Evolutionary conservation across 225 moss, liverwort and hornwort genomes (phyloP).

Genomic region (Lunularia cruciata): DNA sequence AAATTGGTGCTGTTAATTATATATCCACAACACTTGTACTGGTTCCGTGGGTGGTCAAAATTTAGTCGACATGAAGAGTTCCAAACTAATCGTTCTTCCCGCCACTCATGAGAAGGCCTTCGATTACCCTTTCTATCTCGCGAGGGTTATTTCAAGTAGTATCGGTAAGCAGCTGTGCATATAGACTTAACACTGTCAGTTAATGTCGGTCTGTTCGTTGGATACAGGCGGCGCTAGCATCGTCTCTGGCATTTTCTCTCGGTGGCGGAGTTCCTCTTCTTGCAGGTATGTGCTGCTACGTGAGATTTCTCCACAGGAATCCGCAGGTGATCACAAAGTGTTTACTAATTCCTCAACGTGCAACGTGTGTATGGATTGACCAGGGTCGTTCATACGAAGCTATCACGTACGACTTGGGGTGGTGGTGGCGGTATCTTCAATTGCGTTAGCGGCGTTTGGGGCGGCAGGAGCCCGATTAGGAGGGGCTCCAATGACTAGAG

Average conservation of each 20-base stretch:
- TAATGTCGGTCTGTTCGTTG: background rate
- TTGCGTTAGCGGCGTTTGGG: conserved; percentile 72
- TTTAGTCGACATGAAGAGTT: too few species aligned
- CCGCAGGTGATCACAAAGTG: background rate
- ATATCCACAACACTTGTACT: too few species aligned
- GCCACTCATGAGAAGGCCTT: too few species aligned
- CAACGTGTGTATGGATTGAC: background rate
- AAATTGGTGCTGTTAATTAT: too few species aligned
- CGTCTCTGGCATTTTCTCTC: conserved; percentile 72
- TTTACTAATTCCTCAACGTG: too few species aligned
- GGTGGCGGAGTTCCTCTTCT: conserved; percentile 76
- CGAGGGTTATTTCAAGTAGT: too few species aligned
- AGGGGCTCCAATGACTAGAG: conserved; percentile 54
- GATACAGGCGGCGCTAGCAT: conserved; percentile 68
- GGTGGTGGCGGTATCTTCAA: conserved; percentile 50
- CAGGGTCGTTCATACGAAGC: conserved; percentile 55
- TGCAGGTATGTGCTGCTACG: conserved; percentile 18
- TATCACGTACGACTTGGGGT: conserved; percentile 46
- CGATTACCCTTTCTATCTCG: too few species aligned
- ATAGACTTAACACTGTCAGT: background rate
- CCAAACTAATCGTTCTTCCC: too few species aligned
- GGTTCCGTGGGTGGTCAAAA: too few species aligned
- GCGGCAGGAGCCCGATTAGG: conserved; percentile 72
- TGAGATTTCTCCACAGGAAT: background rate
- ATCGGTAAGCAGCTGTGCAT: background rate